Base-by-base conservation (phyloP, 2,329 filamentous ascomycete genomes). In the Aspergillus terreus region DNA sequence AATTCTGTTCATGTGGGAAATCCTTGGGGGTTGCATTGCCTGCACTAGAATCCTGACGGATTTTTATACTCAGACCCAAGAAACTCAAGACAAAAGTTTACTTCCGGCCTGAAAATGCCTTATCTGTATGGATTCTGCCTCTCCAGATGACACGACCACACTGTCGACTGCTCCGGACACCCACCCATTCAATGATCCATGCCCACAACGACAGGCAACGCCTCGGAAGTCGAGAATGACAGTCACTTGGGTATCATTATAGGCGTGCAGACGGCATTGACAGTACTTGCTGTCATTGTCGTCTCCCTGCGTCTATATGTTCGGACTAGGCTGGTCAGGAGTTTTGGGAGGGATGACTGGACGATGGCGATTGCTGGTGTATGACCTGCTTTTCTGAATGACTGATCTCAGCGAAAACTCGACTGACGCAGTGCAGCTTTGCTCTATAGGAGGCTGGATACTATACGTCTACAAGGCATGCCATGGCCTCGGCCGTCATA, bases 391-490 rank as follows among this genome's bases (percentile, higher is more conserved):
- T 17, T 15, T 6, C 14, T 15, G 33, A 14, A 36, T 36, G 25
- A 27, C 6, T 6, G 19, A 19, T 19, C 19, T 19, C 19, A 19
- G 19, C 19, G 19, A 19, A 4, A 19, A 3, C 2, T 19, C 17
- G 17, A 19, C 19, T 30, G 10, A 30, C 10, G 7, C 27, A 42
- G 15, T 23, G 2, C 19, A 49, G 47, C 25, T 49, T 19, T 49
- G 47, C 19, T 49, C 47, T 23, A n/a, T 49, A 3, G 47, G 38
- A 4, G 47, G 47, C 47, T 49, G 47, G 47, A 25, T 35, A 5
- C 47, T 49, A 10, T 49, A 43, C 40, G 12, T 49, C n/a, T 49
- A 43, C 47, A 49, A 49, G 36, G 40, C 23, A n/a, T 43, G 25
- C 6, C 47, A 49, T 11, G 38, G 47, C 2, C n/a, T 49, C 1